phyloP scores from a whole-genome alignment of 1,284 basidiomycete species.

The Rhodotorula sp. region DNA sequence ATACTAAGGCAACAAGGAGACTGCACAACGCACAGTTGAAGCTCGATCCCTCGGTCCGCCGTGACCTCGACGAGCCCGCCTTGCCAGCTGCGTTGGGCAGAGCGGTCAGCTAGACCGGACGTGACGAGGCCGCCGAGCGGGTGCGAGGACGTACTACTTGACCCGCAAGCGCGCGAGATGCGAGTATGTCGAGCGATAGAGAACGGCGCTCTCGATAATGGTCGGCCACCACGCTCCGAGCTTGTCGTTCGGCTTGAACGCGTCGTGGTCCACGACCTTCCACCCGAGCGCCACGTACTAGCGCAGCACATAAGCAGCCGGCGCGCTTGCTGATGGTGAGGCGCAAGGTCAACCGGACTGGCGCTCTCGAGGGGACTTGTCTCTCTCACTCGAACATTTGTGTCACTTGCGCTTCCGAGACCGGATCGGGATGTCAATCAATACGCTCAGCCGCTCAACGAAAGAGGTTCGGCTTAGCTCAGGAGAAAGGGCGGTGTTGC shows the following conservation, averaged over 20 bases:
- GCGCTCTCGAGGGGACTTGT: too few species aligned
- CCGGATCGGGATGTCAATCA: too few species aligned
- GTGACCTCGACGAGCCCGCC: slow-evolving; percentile 32
- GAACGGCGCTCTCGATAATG: slow-evolving; percentile 32
- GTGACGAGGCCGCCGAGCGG: not conserved
- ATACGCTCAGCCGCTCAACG: too few species aligned
- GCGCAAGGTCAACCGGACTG: too few species aligned
- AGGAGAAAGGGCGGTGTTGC: not conserved
- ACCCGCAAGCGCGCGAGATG: slow-evolving; percentile 37
- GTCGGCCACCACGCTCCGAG: slow-evolving; percentile 37
- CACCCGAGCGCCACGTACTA: slow-evolving; percentile 24
- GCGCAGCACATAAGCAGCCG: not conserved
- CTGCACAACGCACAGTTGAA: too few species aligned
- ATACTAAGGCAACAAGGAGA: not conserved
- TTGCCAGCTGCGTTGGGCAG: slow-evolving; percentile 23
- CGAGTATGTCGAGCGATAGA: slow-evolving; percentile 32
- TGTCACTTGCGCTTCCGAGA: not conserved
- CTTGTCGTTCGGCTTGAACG: slow-evolving; percentile 21
- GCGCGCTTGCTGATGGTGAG: too few species aligned
- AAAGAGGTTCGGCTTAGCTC: too few species aligned
- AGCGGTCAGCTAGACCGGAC: not conserved
- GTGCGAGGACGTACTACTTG: slow-evolving; percentile 27
- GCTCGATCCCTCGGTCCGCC: not conserved
- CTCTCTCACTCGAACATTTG: too few species aligned
- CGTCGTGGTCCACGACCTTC: slow-evolving; percentile 37